Evolutionary conservation across 2,329 filamentous ascomycete species (phyloP).

Genomic region (Hawksworthiomyces lignivorus): DNA sequence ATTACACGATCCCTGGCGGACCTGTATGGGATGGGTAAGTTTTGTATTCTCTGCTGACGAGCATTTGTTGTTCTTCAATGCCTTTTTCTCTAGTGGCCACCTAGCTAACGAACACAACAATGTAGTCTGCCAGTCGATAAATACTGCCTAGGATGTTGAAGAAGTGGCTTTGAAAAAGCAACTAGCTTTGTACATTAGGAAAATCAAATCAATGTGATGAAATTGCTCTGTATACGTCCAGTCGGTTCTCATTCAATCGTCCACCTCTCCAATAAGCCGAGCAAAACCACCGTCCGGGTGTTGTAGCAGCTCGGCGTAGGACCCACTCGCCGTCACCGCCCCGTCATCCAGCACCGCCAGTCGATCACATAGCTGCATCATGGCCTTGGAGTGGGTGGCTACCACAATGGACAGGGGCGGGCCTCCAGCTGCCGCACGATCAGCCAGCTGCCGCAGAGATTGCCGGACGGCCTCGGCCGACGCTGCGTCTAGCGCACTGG

Average conservation of each 20-base stretch:
- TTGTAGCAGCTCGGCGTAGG: slow-evolving; percentile 49
- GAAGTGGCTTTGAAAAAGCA: too few relatives aligned
- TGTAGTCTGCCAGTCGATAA: slow-evolving; percentile 11
- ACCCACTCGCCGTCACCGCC: slow-evolving; percentile 59
- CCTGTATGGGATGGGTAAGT: slow-evolving; percentile 31
- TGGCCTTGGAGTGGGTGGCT: slow-evolving; percentile 73
- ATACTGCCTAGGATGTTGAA: slow-evolving; percentile 16
- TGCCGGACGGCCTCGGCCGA: slow-evolving; percentile 57
- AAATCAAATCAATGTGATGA: too few relatives aligned
- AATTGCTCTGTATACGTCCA: too few relatives aligned
- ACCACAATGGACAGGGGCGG: slow-evolving; percentile 62
- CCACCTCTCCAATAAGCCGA: slow-evolving; percentile 32
- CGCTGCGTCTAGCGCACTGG: slow-evolving; percentile 67
- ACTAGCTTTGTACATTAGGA: too few relatives aligned
- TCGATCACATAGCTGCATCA: slow-evolving; percentile 75
- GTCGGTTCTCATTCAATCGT: slow-evolving; percentile 10
- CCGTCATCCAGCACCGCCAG: slow-evolving; percentile 66
- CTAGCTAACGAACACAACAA: too few relatives aligned
- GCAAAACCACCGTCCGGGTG: slow-evolving; percentile 34
- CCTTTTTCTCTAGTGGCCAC: too few relatives aligned
- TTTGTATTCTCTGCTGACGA: too few relatives aligned
- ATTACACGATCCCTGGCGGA: slow-evolving; percentile 30
- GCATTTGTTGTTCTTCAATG: too few relatives aligned
- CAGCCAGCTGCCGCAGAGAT: slow-evolving; percentile 7
- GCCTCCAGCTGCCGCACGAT: slow-evolving; percentile 3